These are phyloP conservation scores for Oenanthe sinensis DNA, from an alignment of 129 eudicot species.

Conservation along the genomic window DNA sequence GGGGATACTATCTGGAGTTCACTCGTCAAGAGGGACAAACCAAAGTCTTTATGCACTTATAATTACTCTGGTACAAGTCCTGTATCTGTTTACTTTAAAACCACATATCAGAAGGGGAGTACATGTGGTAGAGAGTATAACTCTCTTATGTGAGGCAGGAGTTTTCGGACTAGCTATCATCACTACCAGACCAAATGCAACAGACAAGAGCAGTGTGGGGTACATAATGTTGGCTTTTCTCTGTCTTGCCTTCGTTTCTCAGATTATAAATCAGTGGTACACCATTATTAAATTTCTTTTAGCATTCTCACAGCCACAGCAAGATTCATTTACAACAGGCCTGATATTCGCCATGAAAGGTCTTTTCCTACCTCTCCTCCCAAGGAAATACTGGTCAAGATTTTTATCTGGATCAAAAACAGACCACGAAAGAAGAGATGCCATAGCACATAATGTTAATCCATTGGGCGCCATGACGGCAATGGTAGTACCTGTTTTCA, in stretches of 20 bases:
- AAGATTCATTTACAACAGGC: slow-evolving; percentile 10
- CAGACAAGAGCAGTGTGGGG: slow-evolving; percentile 1
- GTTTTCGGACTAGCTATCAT: slow-evolving; percentile 14
- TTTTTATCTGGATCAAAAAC: slow-evolving; percentile 1
- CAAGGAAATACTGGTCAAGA: slow-evolving; percentile 20
- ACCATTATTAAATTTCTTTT: slow-evolving; percentile 8
- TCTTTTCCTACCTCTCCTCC: slow-evolving; percentile 20
- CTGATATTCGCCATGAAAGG: slow-evolving; percentile 12
- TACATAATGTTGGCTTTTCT: slow-evolving; percentile 18
- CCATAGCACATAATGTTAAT: neutral
- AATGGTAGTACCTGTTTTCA: slow-evolving; percentile 13
- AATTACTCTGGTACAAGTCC: slow-evolving; percentile 14
- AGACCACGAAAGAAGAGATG: neutral
- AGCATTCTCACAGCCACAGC: slow-evolving; percentile 15
- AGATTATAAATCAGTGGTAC: slow-evolving; percentile 18
- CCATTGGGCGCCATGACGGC: slow-evolving; percentile 12
- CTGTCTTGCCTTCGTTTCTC: slow-evolving; percentile 18
- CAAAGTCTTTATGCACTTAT: slow-evolving; percentile 10
- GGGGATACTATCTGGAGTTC: slow-evolving; percentile 18
- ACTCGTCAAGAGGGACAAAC: slow-evolving; percentile 1
- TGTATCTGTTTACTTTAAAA: slow-evolving; percentile 4
- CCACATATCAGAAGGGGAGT: slow-evolving; percentile 17
- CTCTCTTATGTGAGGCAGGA: slow-evolving; percentile 20
- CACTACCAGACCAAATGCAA: neutral
- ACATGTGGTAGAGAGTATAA: slow-evolving; percentile 17